A percentile compares a stretch with the other conserved stretches of the same genome.
These are phyloP conservation scores for Millerago galiae DNA, from an alignment of 805 yeast species.

Conservation along the genomic window DNA sequence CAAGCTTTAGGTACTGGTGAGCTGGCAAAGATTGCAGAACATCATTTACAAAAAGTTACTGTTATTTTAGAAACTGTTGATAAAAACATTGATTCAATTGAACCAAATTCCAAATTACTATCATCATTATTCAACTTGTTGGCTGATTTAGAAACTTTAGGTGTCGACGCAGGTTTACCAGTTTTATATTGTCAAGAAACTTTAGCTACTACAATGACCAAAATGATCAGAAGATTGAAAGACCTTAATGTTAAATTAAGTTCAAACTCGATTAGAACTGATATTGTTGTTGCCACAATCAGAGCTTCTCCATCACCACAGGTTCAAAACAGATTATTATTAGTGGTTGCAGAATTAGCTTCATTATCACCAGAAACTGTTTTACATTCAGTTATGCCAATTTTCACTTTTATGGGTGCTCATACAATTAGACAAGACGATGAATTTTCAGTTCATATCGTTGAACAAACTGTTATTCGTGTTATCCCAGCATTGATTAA, in stretches of 20 bases:
- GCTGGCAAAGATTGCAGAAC: conserved; percentile 67
- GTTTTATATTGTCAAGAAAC: conserved; percentile 89
- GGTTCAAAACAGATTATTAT: conserved; percentile 80
- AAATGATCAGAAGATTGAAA: conserved; percentile 54
- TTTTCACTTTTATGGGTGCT: conserved; percentile 98
- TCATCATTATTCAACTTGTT: conserved; percentile 52
- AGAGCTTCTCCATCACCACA: conserved; percentile 89
- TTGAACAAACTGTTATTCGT: conserved; percentile 82
- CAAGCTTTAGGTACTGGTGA: conserved; percentile 68
- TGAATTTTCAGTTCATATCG: conserved; percentile 86
- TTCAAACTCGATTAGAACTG: conserved; percentile 72
- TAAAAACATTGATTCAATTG: conserved; percentile 26
- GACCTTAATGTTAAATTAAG: conserved; percentile 37
- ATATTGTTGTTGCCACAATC: conserved; percentile 83
- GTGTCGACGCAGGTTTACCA: conserved; percentile 87
- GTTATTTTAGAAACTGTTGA: conserved; percentile 76
- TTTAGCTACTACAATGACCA: conserved; percentile 77
- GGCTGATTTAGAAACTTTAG: conserved; percentile 76
- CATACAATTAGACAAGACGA: conserved; percentile 95
- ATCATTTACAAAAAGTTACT: conserved; percentile 73
- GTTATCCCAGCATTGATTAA: conserved; percentile 86
- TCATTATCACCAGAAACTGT: conserved; percentile 85
- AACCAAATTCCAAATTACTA: conserved; percentile 38
- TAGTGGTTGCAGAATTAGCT: conserved; percentile 85
- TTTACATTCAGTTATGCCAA: conserved; percentile 97